phyloP scores from a whole-genome alignment of 306 rosid species.

The Vigna reflexopilosa region DNA sequence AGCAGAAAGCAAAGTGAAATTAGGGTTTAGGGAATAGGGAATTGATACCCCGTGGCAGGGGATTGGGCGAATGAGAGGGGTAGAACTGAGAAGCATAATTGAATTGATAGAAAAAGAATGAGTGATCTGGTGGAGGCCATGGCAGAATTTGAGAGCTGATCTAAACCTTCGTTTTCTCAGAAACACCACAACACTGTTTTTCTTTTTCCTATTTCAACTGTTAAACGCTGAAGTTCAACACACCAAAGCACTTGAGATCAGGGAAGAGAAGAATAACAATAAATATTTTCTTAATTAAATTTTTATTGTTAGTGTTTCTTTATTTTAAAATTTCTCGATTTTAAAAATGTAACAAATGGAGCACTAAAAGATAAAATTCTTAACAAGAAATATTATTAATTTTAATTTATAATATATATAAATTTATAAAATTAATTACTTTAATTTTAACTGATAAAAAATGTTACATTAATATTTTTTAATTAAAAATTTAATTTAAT shows the following conservation, averaged over 20 bases:
- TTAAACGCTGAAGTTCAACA: not conserved
- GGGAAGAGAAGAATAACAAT: not conserved
- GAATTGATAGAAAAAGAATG: conserved; percentile 53
- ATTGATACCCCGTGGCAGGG: conserved; percentile 66
- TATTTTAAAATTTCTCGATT: no score
- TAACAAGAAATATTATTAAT: no score
- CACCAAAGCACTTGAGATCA: not conserved
- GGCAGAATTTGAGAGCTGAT: conserved; percentile 31
- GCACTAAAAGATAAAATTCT: no score
- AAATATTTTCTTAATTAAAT: no score
- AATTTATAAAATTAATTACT: no score
- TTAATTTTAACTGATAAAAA: no score
- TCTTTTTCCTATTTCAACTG: not conserved
- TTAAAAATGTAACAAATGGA: no score
- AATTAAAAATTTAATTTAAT: no score
- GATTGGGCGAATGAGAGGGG: conserved; percentile 67
- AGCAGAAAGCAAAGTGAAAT: not conserved
- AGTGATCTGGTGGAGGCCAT: conserved; percentile 55
- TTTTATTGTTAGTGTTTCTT: no score
- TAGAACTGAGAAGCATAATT: conserved; percentile 55
- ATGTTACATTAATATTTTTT: no score
- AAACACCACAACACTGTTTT: not conserved
- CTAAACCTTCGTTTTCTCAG: conserved; percentile 46
- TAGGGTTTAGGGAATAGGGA: conserved; percentile 37
- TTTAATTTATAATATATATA: no score